phyloP scores from a whole-genome alignment of 768 basidiomycete genomes.

The Boletus tomentosulus region DNA sequence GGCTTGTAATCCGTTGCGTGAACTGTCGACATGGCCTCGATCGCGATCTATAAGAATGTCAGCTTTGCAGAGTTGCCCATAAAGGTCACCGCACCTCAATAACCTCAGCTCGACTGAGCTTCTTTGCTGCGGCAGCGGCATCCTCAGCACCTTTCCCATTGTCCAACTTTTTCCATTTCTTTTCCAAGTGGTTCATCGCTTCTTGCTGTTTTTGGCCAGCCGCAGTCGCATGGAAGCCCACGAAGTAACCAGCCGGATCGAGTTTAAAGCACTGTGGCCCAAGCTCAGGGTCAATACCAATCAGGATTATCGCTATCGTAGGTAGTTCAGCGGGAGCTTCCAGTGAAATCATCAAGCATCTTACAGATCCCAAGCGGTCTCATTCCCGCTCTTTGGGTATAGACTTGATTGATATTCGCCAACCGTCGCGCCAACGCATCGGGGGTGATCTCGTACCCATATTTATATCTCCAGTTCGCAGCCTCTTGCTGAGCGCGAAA shows the following conservation, averaged over 20 bases:
- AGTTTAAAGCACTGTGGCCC: slow-evolving; percentile 99
- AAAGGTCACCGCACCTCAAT: slow-evolving; percentile 66
- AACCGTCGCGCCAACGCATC: slow-evolving; percentile 92
- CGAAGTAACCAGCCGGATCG: slow-evolving; percentile 97
- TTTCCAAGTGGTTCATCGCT: slow-evolving; percentile 97
- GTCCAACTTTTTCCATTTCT: slow-evolving; percentile 96
- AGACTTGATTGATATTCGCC: slow-evolving; percentile 98
- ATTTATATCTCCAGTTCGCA: slow-evolving; percentile 91
- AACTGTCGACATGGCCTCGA: slow-evolving; percentile 90
- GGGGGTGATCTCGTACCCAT: slow-evolving; percentile 97
- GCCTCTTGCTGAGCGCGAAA: slow-evolving; percentile 83
- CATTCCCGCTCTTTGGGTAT: slow-evolving; percentile 97
- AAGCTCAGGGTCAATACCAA: slow-evolving; percentile 84
- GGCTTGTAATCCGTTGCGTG: slow-evolving; percentile 96
- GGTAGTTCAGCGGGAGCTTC: slow-evolving; percentile 1
- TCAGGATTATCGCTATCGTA: slow-evolving; percentile 84
- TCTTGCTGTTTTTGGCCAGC: slow-evolving; percentile 98
- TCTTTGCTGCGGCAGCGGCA: slow-evolving; percentile 68
- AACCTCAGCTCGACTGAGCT: slow-evolving; percentile 69
- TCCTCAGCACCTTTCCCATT: slow-evolving; percentile 76
- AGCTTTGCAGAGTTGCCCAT: not conserved
- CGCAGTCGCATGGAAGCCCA: slow-evolving; percentile 95
- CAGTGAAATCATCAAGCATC: slow-evolving; percentile 22
- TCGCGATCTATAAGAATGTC: slow-evolving; percentile 63
- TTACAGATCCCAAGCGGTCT: slow-evolving; percentile 91